Conservation (phyloP, 202 grass and related monocot species). For the Carex arenaria region DNA sequence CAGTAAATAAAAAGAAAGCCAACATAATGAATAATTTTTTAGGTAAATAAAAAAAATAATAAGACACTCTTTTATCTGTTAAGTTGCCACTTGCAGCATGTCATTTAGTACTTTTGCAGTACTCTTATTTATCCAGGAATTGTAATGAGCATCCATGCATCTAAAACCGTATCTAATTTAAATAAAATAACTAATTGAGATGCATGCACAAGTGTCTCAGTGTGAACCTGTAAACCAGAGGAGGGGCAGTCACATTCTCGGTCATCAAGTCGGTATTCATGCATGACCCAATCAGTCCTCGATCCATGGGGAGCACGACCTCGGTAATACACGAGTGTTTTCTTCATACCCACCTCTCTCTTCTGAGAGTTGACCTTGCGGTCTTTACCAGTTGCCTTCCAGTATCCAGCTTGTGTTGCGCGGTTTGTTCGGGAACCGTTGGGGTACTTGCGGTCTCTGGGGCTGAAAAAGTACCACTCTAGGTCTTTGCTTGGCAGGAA, state of each 20-base stretch:
- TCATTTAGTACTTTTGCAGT: not conserved
- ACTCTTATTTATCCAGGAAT: not conserved
- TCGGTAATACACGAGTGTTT: conserved; percentile 94
- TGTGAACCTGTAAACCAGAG: conserved; percentile 68
- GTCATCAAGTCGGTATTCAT: conserved; percentile 94
- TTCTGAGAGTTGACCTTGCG: conserved; percentile 73
- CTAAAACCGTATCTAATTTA: not conserved
- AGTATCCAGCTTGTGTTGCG: conserved; percentile 87
- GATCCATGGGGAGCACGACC: conserved; percentile 84
- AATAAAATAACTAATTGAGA: not conserved
- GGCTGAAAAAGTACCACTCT: conserved; percentile 99
- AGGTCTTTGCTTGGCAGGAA: conserved; percentile 96
- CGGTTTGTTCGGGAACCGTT: conserved; percentile 95
- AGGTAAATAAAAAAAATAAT: not conserved
- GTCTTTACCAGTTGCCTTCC: conserved; percentile 98
- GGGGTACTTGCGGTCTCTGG: conserved; percentile 92
- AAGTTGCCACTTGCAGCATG: not conserved
- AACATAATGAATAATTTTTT: not conserved
- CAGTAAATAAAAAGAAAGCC: not conserved
- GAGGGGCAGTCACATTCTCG: conserved; percentile 67
- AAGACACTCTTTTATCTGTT: no score
- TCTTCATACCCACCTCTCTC: conserved; percentile 85
- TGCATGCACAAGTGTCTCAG: not conserved
- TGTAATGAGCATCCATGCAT: not conserved
- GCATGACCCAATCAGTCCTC: conserved; percentile 92